Percentiles rank a stretch among this genome's conserved stretches.
Conservation (phyloP, 2,329 filamentous ascomycete genomes). For the Pseudogymnoascus sp. region DNA sequence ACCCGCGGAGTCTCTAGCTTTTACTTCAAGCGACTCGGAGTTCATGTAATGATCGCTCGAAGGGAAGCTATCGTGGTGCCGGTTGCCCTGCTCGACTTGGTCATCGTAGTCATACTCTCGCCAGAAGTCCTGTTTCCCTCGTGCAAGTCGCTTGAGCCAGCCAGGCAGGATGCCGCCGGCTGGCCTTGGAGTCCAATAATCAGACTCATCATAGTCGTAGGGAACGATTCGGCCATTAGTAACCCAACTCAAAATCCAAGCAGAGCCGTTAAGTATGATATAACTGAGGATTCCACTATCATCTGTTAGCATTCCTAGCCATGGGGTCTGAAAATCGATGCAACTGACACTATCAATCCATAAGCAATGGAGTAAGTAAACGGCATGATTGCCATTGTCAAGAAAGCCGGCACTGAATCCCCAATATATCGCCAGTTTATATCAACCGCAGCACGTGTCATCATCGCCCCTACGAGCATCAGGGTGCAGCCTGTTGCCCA, state of each 20-base stretch:
- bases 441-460: slow-evolving; percentile 67
- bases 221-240: slow-evolving; percentile 65
- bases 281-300: slow-evolving; percentile 63
- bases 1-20: neutral
- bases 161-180: slow-evolving; percentile 68
- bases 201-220: slow-evolving; percentile 66
- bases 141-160: slow-evolving; percentile 57
- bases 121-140: slow-evolving; percentile 72
- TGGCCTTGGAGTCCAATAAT: slow-evolving; percentile 71
- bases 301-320: neutral
- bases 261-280: slow-evolving; percentile 62
- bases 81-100: neutral
- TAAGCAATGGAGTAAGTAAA: slow-evolving; percentile 87
- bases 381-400: slow-evolving; percentile 78
- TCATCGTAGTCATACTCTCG: slow-evolving; percentile 30
- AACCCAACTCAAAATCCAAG: slow-evolving; percentile 59
- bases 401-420: slow-evolving; percentile 75
- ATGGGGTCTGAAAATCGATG: neutral
- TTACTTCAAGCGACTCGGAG: neutral
- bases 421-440: slow-evolving; percentile 88
- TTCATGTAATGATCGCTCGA: neutral
- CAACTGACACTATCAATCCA: slow-evolving; percentile 56
- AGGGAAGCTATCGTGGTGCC: neutral
- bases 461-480: slow-evolving; percentile 76
- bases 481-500: slow-evolving; percentile 86